phyloP scores from a whole-genome alignment of 202 grass and related monocot genomes.

The Saccharum hybrid region DNA sequence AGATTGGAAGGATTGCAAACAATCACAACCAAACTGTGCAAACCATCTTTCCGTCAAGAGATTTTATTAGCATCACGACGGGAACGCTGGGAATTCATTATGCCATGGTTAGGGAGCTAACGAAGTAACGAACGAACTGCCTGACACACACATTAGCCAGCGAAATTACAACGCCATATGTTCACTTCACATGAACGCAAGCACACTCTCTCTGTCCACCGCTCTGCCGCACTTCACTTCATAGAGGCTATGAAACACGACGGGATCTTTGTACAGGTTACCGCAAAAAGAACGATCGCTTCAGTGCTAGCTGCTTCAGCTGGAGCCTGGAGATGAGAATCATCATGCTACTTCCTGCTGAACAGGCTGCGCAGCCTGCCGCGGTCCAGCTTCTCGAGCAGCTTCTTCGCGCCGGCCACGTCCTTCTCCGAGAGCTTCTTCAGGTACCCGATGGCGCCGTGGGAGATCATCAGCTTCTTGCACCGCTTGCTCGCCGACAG shows the following conservation, averaged over 20 bases:
- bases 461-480: conserved; percentile 90
- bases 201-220: not conserved
- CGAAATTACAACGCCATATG: conserved; percentile 36
- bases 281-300: conserved; percentile 39
- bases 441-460: conserved; percentile 91
- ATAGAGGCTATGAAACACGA: conserved; percentile 84
- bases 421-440: conserved; percentile 98
- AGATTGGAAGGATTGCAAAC: too few species aligned
- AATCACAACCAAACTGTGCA: not conserved
- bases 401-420: conserved; percentile 78
- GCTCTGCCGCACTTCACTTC: conserved; percentile 50
- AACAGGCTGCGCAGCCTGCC: conserved; percentile 77
- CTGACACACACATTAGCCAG: conserved; percentile 35
- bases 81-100: not conserved
- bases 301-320: not conserved
- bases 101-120: conserved; percentile 37
- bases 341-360: conserved; percentile 63
- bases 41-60: not conserved
- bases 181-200: conserved; percentile 33
- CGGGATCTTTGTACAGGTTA: conserved; percentile 66
- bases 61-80: conserved; percentile 41
- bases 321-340: too few species aligned
- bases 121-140: conserved; percentile 30
- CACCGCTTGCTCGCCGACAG: conserved; percentile 72
- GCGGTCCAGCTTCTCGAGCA: conserved; percentile 82